These are phyloP conservation scores for Bipolaris victoriae DNA, from an alignment of 2,329 filamentous ascomycete species.

Conservation along the genomic window DNA sequence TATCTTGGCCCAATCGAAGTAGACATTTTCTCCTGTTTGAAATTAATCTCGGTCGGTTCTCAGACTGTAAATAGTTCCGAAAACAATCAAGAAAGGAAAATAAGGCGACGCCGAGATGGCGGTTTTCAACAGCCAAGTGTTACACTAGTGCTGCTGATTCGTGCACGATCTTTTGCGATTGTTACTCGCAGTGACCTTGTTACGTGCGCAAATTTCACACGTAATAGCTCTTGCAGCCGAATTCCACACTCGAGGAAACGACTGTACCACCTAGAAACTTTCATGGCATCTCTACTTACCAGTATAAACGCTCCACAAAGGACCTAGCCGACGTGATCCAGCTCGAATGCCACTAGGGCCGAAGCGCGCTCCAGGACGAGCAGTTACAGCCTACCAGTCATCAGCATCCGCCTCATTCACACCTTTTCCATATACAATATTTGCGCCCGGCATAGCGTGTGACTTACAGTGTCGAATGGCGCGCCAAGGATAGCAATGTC, in stretches of 20 bases:
- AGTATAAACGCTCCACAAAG: conserved; percentile 58
- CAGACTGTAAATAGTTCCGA: neutral
- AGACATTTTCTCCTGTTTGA: conserved; percentile 49
- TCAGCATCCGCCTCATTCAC: conserved; percentile 7
- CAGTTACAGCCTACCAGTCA: conserved; percentile 54
- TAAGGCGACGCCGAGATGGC: too few relatives aligned
- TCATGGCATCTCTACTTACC: conserved; percentile 38
- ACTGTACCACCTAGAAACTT: neutral
- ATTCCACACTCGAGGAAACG: neutral
- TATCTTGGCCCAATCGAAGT: conserved; percentile 58
- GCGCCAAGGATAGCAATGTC: conserved; percentile 59
- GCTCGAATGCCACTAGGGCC: conserved; percentile 60
- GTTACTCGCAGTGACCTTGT: neutral
- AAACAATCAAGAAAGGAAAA: neutral
- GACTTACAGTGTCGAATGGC: conserved; percentile 56
- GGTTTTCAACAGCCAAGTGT: neutral
- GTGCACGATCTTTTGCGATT: neutral
- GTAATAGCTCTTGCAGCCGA: neutral
- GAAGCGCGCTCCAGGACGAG: conserved; percentile 59
- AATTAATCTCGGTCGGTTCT: neutral
- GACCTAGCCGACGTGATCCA: conserved; percentile 57
- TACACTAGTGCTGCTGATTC: neutral
- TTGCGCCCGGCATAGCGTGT: neutral
- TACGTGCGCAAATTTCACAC: neutral
- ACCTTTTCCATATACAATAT: neutral